Base-by-base conservation (phyloP, 2,329 filamentous ascomycete genomes). In the Atkinsonella texensis region DNA sequence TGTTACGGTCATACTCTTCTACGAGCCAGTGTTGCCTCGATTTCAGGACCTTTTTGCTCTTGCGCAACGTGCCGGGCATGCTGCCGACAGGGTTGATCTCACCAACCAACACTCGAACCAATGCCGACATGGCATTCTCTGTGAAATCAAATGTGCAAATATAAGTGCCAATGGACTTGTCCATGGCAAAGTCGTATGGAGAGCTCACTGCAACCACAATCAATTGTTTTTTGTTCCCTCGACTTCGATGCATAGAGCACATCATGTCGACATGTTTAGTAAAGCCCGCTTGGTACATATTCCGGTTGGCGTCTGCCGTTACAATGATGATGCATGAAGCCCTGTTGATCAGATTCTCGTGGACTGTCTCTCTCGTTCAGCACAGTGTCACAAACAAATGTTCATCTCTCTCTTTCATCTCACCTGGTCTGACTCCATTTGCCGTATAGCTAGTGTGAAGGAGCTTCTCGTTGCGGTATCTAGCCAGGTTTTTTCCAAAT, bases 131-230 rank as follows among this genome's bases (percentile, higher is more conserved):
- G 17, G 91, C 89, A 8, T 87, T 91, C 60, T 96, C 91, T 0
- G 91, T 96, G 62, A 95, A 96, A 69, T 96, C 90, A 65, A 94
- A 96, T 0, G 90, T 95, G 71, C 91, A 96, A 41, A 97, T 78
- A 61, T 96, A 96, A 1, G 90, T 95, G 6, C 87, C 87, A 41
- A 97, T 91, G 1, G 83, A 83, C 57, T 85, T 85, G 62, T 97
- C 91, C 79, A 91, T 89, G 44, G 89, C 89, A 65, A 97, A 97
- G 65, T 97, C 91, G 66, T 96, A 97, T 0, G 91, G 91, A 1
- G 90, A 96, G 68, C 89, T 95, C 58, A 95, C 90, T 1, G 91
- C 87, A 8, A 96, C 85, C 3, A 96, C 91, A 23, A 96, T 83
- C 39, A 96, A 71, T 1, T 90, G 87, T 68, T 95, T 96, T 65